Evolutionary conservation across 768 basidiomycete genomes (phyloP).

Genomic region (Infundibulicybe gibba): DNA sequence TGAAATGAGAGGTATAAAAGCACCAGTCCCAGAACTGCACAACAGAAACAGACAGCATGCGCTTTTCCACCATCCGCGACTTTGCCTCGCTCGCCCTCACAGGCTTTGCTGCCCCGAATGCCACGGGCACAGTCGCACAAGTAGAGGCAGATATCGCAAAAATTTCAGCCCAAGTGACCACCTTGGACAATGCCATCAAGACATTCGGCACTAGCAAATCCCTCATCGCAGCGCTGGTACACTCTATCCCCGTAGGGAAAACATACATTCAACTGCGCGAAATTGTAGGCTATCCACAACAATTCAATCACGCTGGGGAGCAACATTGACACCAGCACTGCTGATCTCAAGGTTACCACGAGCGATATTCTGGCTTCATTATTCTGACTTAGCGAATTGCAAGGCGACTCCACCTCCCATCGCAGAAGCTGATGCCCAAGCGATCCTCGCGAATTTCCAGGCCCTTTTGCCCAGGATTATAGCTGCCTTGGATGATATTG

Average conservation of each 20-base stretch:
- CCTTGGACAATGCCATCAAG: conserved; percentile 5
- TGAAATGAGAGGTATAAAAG: too few relatives aligned
- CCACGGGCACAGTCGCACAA: conserved; percentile 1
- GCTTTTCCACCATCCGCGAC: conserved; percentile 1
- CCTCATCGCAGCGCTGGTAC: conserved; percentile 20
- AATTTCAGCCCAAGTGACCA: background rate
- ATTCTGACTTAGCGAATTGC: too few relatives aligned
- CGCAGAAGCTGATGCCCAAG: conserved; percentile 2
- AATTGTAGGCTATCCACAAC: conserved; percentile 18
- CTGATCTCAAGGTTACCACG: conserved; percentile 18
- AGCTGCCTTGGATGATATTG: conserved; percentile 17
- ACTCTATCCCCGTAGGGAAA: background rate
- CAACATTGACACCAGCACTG: conserved; percentile 17
- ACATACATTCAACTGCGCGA: background rate
- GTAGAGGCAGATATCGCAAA: conserved; percentile 6
- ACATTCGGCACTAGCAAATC: conserved; percentile 12
- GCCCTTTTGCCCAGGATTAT: conserved; percentile 23
- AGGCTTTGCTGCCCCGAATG: conserved; percentile 1
- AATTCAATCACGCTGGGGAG: conserved; percentile 14
- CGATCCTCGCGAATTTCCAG: conserved; percentile 18
- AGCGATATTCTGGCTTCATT: too few relatives aligned
- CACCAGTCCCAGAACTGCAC: too few relatives aligned
- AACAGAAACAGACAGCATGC: conserved; percentile 4
- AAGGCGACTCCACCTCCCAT: conserved; percentile 4
- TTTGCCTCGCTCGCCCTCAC: conserved; percentile 2